Conservation (phyloP, 1,284 basidiomycete genomes). For the Cutaneotrichosporon mucoides region DNA sequence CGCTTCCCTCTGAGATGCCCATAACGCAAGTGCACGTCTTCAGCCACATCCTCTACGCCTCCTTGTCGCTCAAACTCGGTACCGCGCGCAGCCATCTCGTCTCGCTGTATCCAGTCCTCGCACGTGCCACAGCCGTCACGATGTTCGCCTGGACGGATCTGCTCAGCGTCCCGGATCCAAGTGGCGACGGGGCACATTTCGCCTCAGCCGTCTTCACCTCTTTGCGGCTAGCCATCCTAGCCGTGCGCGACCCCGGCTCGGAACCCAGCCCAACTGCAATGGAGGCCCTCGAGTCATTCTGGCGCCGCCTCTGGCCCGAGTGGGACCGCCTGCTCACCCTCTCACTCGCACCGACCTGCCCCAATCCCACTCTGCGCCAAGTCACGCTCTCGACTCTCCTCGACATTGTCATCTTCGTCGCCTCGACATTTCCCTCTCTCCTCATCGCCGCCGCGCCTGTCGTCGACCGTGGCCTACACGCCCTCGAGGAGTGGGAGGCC, state of each 20-base stretch:
- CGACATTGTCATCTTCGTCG: slow-evolving; percentile 36
- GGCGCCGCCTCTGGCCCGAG: slow-evolving; percentile 41
- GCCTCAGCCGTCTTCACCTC: slow-evolving; percentile 29
- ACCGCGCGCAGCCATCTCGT: slow-evolving; percentile 16
- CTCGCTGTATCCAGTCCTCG: slow-evolving; percentile 34
- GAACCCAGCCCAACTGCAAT: slow-evolving; percentile 3
- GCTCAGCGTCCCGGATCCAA: slow-evolving; percentile 26
- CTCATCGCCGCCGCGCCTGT: slow-evolving; percentile 21
- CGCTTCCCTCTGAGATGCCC: slow-evolving; percentile 21
- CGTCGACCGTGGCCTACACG: slow-evolving; percentile 20
- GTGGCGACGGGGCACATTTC: slow-evolving; percentile 30
- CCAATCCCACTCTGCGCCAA: slow-evolving; percentile 32
- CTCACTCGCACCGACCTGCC: slow-evolving; percentile 24
- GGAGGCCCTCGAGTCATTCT: slow-evolving; percentile 27
- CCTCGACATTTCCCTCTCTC: slow-evolving; percentile 18
- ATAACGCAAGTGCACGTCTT: slow-evolving; percentile 28
- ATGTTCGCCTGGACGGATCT: slow-evolving; percentile 33
- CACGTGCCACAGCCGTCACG: slow-evolving; percentile 27
- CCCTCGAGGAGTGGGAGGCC: slow-evolving; percentile 19
- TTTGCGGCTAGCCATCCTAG: slow-evolving; percentile 27
- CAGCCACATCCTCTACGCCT: slow-evolving; percentile 30
- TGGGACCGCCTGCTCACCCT: slow-evolving; percentile 33
- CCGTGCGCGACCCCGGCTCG: slow-evolving; percentile 8
- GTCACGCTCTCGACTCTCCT: slow-evolving; percentile 33
- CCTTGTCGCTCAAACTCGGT: slow-evolving; percentile 18